A percentile compares a stretch with the other conserved stretches of the same genome.
Evolutionary conservation across 768 basidiomycete species (phyloP).

Genomic region (Calocera viscosa): DNA sequence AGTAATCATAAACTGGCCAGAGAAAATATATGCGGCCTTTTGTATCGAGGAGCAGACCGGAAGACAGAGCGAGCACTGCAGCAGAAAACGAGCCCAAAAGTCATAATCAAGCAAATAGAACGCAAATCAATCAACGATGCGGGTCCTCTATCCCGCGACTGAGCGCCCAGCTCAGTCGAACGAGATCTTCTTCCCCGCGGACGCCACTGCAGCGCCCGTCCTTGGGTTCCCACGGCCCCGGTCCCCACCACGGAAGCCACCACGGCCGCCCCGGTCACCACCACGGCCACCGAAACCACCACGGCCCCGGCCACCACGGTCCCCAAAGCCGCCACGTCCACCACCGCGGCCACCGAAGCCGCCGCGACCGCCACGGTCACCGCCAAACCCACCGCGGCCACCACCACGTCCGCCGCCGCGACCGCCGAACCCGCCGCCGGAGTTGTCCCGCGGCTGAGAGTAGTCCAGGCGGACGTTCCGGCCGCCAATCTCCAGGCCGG

Average conservation of each 20-base stretch:
- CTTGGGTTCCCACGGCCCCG: slow-evolving; percentile 39
- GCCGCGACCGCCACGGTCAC: slow-evolving; percentile 22
- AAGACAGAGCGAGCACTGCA: not conserved
- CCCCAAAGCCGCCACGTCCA: slow-evolving; percentile 5
- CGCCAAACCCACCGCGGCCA: slow-evolving; percentile 22
- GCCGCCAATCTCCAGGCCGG: slow-evolving; percentile 66
- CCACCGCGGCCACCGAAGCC: not conserved
- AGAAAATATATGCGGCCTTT: not conserved
- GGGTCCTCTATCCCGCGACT: not conserved
- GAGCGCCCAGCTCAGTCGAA: slow-evolving; percentile 28
- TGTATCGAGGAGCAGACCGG: not conserved
- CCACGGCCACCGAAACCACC: not conserved
- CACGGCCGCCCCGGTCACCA: slow-evolving; percentile 25
- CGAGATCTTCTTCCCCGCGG: slow-evolving; percentile 56
- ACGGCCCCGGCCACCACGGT: slow-evolving; percentile 33
- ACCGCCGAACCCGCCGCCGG: slow-evolving; percentile 40
- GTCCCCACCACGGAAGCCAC: slow-evolving; percentile 26
- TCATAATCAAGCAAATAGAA: not conserved
- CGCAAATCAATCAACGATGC: not conserved
- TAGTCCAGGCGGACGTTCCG: slow-evolving; percentile 72
- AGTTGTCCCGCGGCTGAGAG: slow-evolving; percentile 62
- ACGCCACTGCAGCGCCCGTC: slow-evolving; percentile 50
- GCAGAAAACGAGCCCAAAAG: not conserved
- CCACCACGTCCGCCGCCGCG: slow-evolving; percentile 20
- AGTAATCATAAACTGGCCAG: not conserved